phyloP scores from a whole-genome alignment of 495 filamentous ascomycete genomes.

The Geopyxis carbonaria region DNA sequence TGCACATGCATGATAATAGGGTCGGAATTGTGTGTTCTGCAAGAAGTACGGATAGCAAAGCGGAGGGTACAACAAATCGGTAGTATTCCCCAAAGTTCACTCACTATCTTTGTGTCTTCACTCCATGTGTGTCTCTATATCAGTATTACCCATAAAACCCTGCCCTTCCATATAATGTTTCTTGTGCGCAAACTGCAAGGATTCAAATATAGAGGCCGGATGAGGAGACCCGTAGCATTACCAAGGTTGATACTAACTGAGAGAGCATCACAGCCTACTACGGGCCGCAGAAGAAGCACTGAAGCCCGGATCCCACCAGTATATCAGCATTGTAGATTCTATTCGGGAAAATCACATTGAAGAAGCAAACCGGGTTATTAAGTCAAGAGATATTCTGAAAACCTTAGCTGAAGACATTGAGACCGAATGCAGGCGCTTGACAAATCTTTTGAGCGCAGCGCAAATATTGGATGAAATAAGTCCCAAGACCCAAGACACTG shows the following conservation, averaged over 20 bases:
- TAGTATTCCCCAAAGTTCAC: constrained; percentile 44
- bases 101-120: too few relatives aligned
- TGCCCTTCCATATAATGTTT: not conserved
- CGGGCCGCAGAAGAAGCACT: constrained; percentile 49
- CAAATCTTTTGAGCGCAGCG: constrained; percentile 42
- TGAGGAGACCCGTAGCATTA: not conserved
- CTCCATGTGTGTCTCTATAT: too few relatives aligned
- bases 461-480: constrained; percentile 46
- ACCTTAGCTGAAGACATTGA: constrained; percentile 43
- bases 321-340: constrained; percentile 50
- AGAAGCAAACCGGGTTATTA: constrained; percentile 46
- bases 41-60: constrained; percentile 71
- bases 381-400: constrained; percentile 39
- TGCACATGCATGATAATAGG: constrained; percentile 45
- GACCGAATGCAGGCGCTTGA: constrained; percentile 49
- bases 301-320: constrained; percentile 43
- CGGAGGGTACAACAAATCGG: constrained; percentile 86
- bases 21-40: constrained; percentile 89
- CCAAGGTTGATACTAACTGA: not conserved
- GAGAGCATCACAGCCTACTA: constrained; percentile 38
- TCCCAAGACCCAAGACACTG: constrained; percentile 61
- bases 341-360: constrained; percentile 57
- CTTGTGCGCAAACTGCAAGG: too few relatives aligned
- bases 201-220: not conserved
- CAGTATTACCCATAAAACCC: too few relatives aligned